Evolutionary conservation across 139 green algal species (phyloP).

Genomic region (Micromonas commoda): DNA sequence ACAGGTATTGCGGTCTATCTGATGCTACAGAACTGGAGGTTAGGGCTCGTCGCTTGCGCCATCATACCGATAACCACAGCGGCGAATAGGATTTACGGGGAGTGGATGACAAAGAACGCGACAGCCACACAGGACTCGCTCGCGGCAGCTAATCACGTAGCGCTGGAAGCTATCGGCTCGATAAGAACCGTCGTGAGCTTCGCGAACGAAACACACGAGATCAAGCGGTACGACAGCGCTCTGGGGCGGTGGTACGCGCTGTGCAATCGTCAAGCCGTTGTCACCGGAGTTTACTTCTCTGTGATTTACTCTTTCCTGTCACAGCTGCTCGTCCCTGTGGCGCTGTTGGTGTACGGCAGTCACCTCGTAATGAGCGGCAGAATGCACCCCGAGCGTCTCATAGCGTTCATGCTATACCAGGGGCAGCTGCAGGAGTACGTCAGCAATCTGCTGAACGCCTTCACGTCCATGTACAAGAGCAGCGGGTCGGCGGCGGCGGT

Average conservation of each 20-base stretch:
- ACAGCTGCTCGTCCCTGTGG: neutral
- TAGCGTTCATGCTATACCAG: constrained; percentile 20
- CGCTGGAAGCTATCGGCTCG: constrained; percentile 64
- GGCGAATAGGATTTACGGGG: constrained; percentile 8
- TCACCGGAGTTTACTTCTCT: neutral
- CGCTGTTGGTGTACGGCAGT: constrained; percentile 1
- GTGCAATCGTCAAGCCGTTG: neutral
- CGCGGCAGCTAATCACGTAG: constrained; percentile 1
- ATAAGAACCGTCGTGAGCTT: constrained; percentile 78
- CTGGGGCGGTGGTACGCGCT: constrained; percentile 39
- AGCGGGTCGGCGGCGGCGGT: neutral
- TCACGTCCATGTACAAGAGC: neutral
- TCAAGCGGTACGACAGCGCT: constrained; percentile 68
- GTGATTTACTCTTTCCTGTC: neutral
- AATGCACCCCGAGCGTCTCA: neutral
- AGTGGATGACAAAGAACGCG: neutral
- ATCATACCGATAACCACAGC: constrained; percentile 2
- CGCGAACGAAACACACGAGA: constrained; percentile 78
- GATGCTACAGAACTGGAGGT: neutral
- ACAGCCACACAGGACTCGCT: constrained; percentile 10
- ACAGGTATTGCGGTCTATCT: constrained; percentile 11
- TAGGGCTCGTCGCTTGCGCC: constrained; percentile 16
- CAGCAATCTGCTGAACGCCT: neutral
- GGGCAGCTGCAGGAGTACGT: constrained; percentile 18
- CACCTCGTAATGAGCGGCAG: neutral